Conservation (phyloP, 225 moss, liverwort and hornwort genomes). For the Bryum argenteum region DNA sequence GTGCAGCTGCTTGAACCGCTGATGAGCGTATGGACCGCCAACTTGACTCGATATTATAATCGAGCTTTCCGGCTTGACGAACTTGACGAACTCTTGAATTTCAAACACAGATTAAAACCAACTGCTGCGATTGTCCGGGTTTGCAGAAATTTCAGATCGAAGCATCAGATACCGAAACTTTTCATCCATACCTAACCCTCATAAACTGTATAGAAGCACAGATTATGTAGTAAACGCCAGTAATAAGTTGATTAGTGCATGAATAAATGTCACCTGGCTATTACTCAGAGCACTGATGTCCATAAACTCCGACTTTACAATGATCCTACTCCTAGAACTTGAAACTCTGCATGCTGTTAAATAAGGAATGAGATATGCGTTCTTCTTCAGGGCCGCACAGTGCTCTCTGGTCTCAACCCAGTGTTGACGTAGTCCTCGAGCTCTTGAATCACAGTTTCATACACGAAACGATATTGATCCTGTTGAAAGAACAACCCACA, state of each 20-base stretch:
- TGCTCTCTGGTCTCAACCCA: constrained; percentile 31
- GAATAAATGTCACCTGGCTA: not conserved
- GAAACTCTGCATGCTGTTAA: not conserved
- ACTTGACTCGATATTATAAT: too few species aligned
- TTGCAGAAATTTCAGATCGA: not conserved
- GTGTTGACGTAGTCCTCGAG: constrained; percentile 45
- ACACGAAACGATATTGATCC: constrained; percentile 78
- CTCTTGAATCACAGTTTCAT: constrained; percentile 65
- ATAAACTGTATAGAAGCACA: not conserved
- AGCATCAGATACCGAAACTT: not conserved
- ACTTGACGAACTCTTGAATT: too few species aligned
- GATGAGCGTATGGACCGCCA: too few species aligned
- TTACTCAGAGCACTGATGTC: not conserved
- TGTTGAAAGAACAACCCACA: constrained; percentile 24
- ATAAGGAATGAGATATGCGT: not conserved
- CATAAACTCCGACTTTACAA: not conserved
- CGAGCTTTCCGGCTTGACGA: too few species aligned
- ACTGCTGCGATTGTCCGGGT: too few species aligned
- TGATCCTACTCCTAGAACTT: not conserved
- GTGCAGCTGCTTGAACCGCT: too few species aligned
- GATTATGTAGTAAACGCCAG: not conserved
- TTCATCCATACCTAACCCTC: not conserved
- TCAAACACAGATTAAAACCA: not conserved
- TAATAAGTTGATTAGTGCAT: not conserved
- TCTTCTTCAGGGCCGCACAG: constrained; percentile 22